Evolutionary conservation across 2,329 filamentous ascomycete species (phyloP), one percentile per base, ranked within the genome.

Genomic region (Monilinia fructicola): DNA sequence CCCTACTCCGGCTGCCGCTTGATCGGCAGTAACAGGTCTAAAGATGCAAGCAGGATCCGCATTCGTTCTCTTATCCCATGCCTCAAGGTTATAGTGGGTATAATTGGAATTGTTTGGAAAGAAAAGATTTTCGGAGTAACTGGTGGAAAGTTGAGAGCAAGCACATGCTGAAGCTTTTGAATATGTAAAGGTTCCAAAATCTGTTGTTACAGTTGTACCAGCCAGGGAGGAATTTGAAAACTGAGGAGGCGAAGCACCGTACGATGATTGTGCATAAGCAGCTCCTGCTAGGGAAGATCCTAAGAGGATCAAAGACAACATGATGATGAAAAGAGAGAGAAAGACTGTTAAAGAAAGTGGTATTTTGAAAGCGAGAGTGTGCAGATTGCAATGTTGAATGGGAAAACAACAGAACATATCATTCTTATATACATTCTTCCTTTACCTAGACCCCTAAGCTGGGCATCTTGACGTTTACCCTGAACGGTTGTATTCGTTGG

Each of bases 1-100:
- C 35, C 64, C 52, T 2, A 75, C 54, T 28, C 68, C 70, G 1
- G 55, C 40, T 1, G 73, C 72, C 4, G 73, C 69, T 31, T 65
- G 53, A 40, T 58, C 63, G 14, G 63, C 63, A 40, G 11, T 40
- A 14, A n/a, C 10, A 40, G 53, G 63, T 23, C n/a, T 56, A 14
- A 65, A 56, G n/a, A 65, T 59, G 40, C 63, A 65, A 58, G 53
- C 52, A 4, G 61, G 63, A n/a, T 54, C 38, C 14, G 42, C 16
- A 46, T 64, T 54, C 6, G 50, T 42, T 64, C 61, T 64, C 23
- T 12, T 18, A 26, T 64, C 61, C 50, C 61, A 64, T 54, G 61
- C 48, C 50, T 44, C 50, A 12, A 64, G 42, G 3, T 64, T 64
- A 12, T 28, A 40, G 23, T 40, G 16, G n/a, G 61, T 55, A 12